Evolutionary conservation across 306 rosid genomes (phyloP).

Genomic region (Sicyos edulis): DNA sequence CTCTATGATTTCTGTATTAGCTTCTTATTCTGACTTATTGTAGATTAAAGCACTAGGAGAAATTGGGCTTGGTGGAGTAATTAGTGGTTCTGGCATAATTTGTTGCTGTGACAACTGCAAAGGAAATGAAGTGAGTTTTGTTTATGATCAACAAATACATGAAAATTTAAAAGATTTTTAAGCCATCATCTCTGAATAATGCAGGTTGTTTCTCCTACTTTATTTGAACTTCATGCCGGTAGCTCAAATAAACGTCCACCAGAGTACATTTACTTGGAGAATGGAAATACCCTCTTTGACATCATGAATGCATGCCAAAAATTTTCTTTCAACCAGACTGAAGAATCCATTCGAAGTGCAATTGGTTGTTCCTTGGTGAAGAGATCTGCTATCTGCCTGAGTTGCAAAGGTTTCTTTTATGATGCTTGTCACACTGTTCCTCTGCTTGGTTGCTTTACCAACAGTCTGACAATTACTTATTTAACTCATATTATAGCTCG

Average conservation of each 20-base stretch:
- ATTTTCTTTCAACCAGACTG: conserved; percentile 39
- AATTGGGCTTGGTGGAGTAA: conserved; percentile 54
- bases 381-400: conserved; percentile 54
- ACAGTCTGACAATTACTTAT: background rate
- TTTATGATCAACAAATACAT: background rate
- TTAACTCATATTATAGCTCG: conserved; percentile 28
- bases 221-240: conserved; percentile 86
- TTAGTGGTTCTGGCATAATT: conserved; percentile 44
- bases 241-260: conserved; percentile 83
- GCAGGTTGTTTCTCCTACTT: conserved; percentile 66
- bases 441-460: conserved; percentile 4
- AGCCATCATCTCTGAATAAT: conserved; percentile 19
- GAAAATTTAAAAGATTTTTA: background rate
- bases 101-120: conserved; percentile 58
- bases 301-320: conserved; percentile 51
- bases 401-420: conserved; percentile 63
- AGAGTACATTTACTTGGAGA: conserved; percentile 62
- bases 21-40: conserved; percentile 17
- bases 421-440: background rate
- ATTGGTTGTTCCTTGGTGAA: conserved; percentile 46
- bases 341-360: conserved; percentile 46
- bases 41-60: conserved; percentile 55
- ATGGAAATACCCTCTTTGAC: conserved; percentile 68
- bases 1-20: conserved; percentile 6
- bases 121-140: conserved; percentile 54